phyloP scores from a whole-genome alignment of 345 rosid species.

The Hibiscus trionum region DNA sequence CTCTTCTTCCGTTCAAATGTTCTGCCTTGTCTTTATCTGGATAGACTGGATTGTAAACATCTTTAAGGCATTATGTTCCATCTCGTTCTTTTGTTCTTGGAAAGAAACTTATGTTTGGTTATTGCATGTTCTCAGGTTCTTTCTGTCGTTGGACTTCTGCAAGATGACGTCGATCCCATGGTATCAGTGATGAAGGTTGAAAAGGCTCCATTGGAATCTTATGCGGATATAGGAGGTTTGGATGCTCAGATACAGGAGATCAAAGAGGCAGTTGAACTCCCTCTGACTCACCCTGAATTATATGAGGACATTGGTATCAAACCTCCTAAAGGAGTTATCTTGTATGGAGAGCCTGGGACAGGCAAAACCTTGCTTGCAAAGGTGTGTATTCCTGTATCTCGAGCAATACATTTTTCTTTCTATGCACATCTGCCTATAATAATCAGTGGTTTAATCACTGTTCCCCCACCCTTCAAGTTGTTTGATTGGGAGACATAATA shows the following conservation, averaged over 20 bases:
- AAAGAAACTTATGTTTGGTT: neutral
- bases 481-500: neutral
- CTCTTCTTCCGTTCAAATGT: neutral
- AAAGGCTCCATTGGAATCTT: conserved; percentile 96
- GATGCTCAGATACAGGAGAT: conserved; percentile 99
- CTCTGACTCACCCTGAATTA: conserved; percentile 93
- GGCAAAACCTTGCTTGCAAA: conserved; percentile 98
- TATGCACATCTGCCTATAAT: neutral
- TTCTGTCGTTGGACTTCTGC: conserved; percentile 93
- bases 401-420: neutral
- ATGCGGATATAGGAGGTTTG: conserved; percentile 97
- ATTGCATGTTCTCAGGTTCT: conserved; percentile 44
- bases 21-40: neutral
- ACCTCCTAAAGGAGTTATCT: conserved; percentile 97
- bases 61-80: neutral
- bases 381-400: conserved; percentile 29
- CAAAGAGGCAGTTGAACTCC: conserved; percentile 98
- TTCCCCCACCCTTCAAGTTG: neutral
- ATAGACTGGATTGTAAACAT: neutral
- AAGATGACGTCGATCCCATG: conserved; percentile 99
- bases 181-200: conserved; percentile 99
- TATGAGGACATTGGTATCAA: conserved; percentile 98
- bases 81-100: neutral
- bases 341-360: conserved; percentile 99
- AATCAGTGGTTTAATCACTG: neutral